Percentiles rank a stretch among this genome's conserved stretches.
Evolutionary conservation across 306 rosid genomes (phyloP).

Genomic region (Glycyrrhiza uralensis): DNA sequence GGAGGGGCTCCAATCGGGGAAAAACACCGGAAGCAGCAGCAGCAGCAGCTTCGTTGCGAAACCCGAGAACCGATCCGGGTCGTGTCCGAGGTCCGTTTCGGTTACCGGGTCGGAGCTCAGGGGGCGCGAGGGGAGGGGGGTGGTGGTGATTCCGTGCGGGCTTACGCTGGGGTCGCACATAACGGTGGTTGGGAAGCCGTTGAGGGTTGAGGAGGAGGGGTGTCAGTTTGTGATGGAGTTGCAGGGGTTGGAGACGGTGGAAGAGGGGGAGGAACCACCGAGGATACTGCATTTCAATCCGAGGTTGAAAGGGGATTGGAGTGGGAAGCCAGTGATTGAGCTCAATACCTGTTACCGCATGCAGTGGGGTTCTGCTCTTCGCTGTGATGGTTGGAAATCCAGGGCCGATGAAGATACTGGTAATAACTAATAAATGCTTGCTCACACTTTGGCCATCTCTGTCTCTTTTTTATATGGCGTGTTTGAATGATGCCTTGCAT

Average conservation of each 20-base stretch:
- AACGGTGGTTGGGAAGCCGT: constrained; percentile 75
- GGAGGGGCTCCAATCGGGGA: constrained; percentile 52
- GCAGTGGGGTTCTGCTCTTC: constrained; percentile 88
- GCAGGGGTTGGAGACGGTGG: constrained; percentile 80
- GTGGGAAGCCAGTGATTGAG: constrained; percentile 84
- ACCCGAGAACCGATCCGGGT: constrained; percentile 33
- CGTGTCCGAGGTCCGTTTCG: constrained; percentile 61
- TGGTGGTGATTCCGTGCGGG: constrained; percentile 83
- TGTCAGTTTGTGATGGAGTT: constrained; percentile 77
- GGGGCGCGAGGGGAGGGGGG: constrained; percentile 37
- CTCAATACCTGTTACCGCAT: constrained; percentile 85
- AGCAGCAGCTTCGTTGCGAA: too few relatives aligned
- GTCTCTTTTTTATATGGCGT: too few relatives aligned
- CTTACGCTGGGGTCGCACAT: constrained; percentile 80
- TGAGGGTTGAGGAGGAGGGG: constrained; percentile 37
- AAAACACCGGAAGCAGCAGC: too few relatives aligned
- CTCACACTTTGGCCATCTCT: too few relatives aligned
- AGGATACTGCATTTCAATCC: constrained; percentile 88
- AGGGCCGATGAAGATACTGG: constrained; percentile 92
- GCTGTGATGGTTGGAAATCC: constrained; percentile 94
- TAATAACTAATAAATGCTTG: constrained; percentile 14
- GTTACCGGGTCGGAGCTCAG: constrained; percentile 51
- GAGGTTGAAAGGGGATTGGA: constrained; percentile 91
- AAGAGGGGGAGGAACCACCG: constrained; percentile 93
- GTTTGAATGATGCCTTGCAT: not conserved